phyloP scores from a whole-genome alignment of 352 stramenopile genomes.

The Phytopythium cucurbitacearum region DNA sequence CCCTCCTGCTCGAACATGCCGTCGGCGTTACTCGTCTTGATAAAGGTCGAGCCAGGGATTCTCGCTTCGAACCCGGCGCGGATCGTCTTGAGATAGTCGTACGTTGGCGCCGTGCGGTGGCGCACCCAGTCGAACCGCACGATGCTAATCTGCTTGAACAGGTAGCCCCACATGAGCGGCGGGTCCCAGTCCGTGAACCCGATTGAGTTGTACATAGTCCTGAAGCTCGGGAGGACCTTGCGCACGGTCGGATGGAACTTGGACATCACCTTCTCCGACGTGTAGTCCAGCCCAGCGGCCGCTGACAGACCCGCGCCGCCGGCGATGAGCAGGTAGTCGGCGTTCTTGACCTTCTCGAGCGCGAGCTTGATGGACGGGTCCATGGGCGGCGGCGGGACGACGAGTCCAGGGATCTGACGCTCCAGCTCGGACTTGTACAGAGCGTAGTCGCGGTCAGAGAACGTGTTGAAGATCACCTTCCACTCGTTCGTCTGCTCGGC shows the following conservation, averaged over 20 bases:
- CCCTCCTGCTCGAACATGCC: slow-evolving; percentile 71
- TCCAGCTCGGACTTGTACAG: slow-evolving; percentile 41
- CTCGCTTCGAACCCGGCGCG: slow-evolving; percentile 27
- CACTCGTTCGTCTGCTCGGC: slow-evolving; percentile 21
- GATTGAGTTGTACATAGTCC: slow-evolving; percentile 58
- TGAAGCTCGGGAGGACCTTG: slow-evolving; percentile 41
- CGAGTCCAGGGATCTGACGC: slow-evolving; percentile 4
- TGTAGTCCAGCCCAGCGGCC: slow-evolving; percentile 72
- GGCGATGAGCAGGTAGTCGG: slow-evolving; percentile 61
- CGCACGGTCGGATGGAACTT: slow-evolving; percentile 49
- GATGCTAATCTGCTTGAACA: slow-evolving; percentile 61
- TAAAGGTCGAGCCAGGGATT: slow-evolving; percentile 35
- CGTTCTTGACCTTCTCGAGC: slow-evolving; percentile 30
- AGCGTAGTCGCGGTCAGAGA: slow-evolving; percentile 47
- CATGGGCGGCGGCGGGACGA: slow-evolving; percentile 16
- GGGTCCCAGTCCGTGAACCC: slow-evolving; percentile 39
- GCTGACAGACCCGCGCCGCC: slow-evolving; percentile 61
- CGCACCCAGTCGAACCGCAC: slow-evolving; percentile 44
- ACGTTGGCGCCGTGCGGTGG: slow-evolving; percentile 49
- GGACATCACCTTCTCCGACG: slow-evolving; percentile 50
- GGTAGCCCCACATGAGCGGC: slow-evolving; percentile 51
- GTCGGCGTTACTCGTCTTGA: slow-evolving; percentile 70
- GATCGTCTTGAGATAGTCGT: slow-evolving; percentile 44
- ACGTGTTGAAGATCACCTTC: slow-evolving; percentile 74
- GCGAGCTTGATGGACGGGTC: slow-evolving; percentile 24